These are phyloP conservation scores for Hirsutella rhossiliensis DNA, from an alignment of 2,329 filamentous ascomycete species.

Conservation along the genomic window DNA sequence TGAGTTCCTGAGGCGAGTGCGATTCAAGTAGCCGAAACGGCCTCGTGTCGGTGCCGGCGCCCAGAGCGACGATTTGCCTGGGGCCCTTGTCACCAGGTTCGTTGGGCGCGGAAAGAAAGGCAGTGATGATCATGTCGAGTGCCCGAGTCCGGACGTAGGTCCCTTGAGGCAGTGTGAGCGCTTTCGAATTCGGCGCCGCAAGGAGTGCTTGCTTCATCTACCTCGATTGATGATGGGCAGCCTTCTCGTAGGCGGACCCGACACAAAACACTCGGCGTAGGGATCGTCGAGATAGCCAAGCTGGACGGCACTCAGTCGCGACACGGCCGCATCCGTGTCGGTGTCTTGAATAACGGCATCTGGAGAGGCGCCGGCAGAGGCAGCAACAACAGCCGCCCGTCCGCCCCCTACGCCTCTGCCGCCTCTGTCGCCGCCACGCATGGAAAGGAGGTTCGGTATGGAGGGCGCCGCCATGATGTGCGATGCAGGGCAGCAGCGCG, in stretches of 20 bases:
- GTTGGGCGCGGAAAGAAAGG: conserved; percentile 46
- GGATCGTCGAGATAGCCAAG: conserved; percentile 75
- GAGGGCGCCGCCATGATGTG: conserved; percentile 52
- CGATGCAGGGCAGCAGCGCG: not conserved
- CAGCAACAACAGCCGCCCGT: conserved; percentile 18
- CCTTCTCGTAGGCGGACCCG: conserved; percentile 45
- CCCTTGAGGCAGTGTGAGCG: conserved; percentile 34
- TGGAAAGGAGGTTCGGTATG: conserved; percentile 67
- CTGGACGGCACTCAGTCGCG: conserved; percentile 76
- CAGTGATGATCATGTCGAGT: conserved; percentile 64
- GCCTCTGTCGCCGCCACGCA: conserved; percentile 29
- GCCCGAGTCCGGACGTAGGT: conserved; percentile 86
- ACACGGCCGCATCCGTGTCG: conserved; percentile 82
- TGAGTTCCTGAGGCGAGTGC: conserved; percentile 28
- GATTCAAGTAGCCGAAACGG: conserved; percentile 60
- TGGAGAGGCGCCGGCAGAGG: conserved; percentile 28
- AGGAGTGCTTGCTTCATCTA: conserved; percentile 24
- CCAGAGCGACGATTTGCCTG: conserved; percentile 81
- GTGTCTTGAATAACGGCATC: conserved; percentile 78
- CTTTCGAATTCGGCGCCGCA: not conserved
- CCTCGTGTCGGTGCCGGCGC: conserved; percentile 87
- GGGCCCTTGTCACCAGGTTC: conserved; percentile 12
- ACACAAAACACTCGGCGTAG: conserved; percentile 62
- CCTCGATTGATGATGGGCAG: conserved; percentile 93
- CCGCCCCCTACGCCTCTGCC: conserved; percentile 22